Percentiles rank a stretch among this genome's conserved stretches.
Conservation (phyloP, 192 early-diverging fungal genomes). For the Ambispora gerdemannii region DNA sequence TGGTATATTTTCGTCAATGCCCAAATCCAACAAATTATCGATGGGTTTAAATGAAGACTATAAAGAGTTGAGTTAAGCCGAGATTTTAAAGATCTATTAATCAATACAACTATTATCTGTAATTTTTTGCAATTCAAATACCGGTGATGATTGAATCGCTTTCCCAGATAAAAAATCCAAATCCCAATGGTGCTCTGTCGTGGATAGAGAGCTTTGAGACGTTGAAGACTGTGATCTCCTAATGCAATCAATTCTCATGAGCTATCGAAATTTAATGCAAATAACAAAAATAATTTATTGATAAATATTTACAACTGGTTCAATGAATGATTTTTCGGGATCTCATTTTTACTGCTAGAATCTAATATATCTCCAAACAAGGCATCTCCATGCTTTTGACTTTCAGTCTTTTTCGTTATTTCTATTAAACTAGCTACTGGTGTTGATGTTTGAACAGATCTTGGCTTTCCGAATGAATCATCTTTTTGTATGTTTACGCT, state of each 20-base stretch:
- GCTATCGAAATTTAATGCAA: neutral
- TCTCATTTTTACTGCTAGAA: neutral
- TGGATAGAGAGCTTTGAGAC: neutral
- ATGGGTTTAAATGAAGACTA: neutral
- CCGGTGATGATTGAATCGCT: neutral
- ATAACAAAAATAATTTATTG: neutral
- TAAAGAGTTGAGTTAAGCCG: too few species aligned
- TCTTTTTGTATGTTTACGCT: neutral
- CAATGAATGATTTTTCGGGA: neutral
- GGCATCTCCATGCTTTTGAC: neutral
- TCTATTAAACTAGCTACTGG: neutral
- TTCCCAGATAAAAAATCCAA: constrained; percentile 5
- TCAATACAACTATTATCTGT: neutral
- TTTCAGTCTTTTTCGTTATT: neutral
- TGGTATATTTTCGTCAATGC: neutral
- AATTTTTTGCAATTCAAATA: neutral
- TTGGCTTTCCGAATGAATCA: neutral
- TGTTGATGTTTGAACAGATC: neutral
- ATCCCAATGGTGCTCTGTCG: neutral
- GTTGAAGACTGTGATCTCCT: neutral
- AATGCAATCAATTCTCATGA: neutral
- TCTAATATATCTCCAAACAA: neutral
- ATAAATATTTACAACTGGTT: neutral
- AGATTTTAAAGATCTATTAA: neutral
- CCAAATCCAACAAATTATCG: constrained; percentile 19